A percentile compares a stretch with the other conserved stretches of the same genome.
These are phyloP conservation scores for Salmacisia buchloeana DNA, from an alignment of 1,284 basidiomycete genomes.

Conservation along the genomic window DNA sequence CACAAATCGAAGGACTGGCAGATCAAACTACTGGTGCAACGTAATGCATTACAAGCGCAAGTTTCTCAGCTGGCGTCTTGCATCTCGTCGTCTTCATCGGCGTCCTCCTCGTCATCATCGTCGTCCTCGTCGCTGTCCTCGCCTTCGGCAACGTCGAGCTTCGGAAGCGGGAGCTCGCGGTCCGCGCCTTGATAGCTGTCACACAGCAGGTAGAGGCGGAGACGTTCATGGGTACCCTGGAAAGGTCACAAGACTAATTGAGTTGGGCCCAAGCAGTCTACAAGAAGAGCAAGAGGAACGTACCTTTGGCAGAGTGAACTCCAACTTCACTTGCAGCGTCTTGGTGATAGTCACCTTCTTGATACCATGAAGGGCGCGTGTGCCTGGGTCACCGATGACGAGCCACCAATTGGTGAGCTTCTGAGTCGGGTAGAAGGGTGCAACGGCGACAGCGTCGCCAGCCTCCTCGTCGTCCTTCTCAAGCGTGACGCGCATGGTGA, in stretches of 20 bases:
- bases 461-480: conserved; percentile 73
- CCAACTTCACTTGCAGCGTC: conserved; percentile 69
- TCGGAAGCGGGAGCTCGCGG: conserved; percentile 34
- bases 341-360: conserved; percentile 82
- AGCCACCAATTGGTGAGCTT: conserved; percentile 98
- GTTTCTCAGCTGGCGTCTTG: too few species aligned
- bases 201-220: conserved; percentile 87
- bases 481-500: conserved; percentile 72
- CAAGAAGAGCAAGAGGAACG: background rate
- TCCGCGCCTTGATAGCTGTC: conserved; percentile 64
- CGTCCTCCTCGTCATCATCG: conserved; percentile 27
- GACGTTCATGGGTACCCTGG: conserved; percentile 63
- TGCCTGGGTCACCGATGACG: conserved; percentile 73
- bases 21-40: too few species aligned
- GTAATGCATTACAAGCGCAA: too few species aligned
- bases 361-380: conserved; percentile 76
- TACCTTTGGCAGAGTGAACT: conserved; percentile 61
- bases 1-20: too few species aligned
- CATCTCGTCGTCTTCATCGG: conserved; percentile 14
- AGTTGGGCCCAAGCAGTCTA: background rate
- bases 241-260: background rate
- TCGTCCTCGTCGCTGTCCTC: conserved; percentile 33
- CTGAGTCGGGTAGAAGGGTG: conserved; percentile 81
- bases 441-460: conserved; percentile 66
- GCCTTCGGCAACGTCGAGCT: conserved; percentile 37